Evolutionary conservation across 2,329 filamentous ascomycete species (phyloP), one percentile per base, ranked within the genome.

Genomic region (Neoascochyta sp.): DNA sequence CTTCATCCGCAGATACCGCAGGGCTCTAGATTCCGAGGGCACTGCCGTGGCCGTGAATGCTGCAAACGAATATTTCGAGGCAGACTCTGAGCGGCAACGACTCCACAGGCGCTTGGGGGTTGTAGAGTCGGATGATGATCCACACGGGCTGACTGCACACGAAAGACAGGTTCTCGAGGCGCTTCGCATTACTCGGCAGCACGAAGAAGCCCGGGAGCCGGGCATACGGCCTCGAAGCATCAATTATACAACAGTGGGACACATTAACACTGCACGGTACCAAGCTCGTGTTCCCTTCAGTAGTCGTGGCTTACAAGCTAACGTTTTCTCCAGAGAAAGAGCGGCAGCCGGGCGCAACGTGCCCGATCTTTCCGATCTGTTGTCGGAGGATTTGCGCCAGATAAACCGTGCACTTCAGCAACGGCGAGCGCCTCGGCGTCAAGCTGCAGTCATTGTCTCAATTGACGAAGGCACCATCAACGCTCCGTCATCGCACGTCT

Each of bases 91-190:
- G 32, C 51, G 57, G 17, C 45, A 49, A 16, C 43, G 51, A 29
- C 43, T 54, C 35, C 43, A 56, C 48, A 49, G 59, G 11, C 55
- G 55, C 39, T 42, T 62, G 41, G 57, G 61, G 41, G 45, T 60
- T 34, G 57, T 63, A 18, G 57, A 64, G 25, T 55, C 62, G 14
- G 64, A 65, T 34, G 60, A 68, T 30, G 68, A 71, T 44, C 66
- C 66, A 6, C 58, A 65, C 40, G 68, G 68, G 3, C 47, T 72
- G 24, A 70, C 65, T 9, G 54, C 61, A 11, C 55, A 66, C 22
- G 69, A 71, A 40, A 61, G 68, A 33, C 63, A 66, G 23, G 64
- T 71, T 9, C 47, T 72, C 12, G 67, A 70, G 28, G 57, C 63
- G n/a, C 36, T 72, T 10, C 57, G 67, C 6, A 66, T 60, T 8